phyloP scores from a whole-genome alignment of 2,329 filamentous ascomycete species.

The Arthroderma sp. region DNA sequence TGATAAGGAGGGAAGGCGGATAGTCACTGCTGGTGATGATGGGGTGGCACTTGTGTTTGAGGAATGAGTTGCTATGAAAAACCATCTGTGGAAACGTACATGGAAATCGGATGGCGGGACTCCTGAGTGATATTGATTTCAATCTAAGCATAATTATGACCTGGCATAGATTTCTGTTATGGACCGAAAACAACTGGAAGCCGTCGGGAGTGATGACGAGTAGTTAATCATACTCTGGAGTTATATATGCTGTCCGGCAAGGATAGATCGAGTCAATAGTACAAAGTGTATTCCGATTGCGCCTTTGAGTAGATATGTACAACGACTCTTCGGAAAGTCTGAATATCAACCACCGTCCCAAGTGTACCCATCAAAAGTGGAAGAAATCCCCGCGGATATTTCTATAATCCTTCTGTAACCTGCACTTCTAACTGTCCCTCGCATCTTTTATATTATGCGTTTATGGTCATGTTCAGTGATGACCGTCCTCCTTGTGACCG shows the following conservation, averaged over 20 bases:
- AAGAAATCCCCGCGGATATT: background rate
- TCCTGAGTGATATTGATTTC: background rate
- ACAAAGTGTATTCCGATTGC: constrained; percentile 4
- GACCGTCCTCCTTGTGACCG: constrained; percentile 27
- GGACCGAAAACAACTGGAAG: background rate
- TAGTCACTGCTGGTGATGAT: constrained; percentile 89
- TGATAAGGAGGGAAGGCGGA: constrained; percentile 52
- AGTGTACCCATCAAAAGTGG: background rate
- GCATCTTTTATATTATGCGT: background rate
- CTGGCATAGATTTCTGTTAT: background rate
- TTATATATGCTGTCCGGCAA: too few species aligned
- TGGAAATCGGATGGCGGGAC: background rate
- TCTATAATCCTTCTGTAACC: background rate
- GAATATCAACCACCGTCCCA: background rate
- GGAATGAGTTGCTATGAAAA: constrained; percentile 17
- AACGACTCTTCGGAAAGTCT: constrained; percentile 1
- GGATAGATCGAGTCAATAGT: background rate
- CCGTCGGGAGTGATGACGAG: background rate
- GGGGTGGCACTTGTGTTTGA: constrained; percentile 38
- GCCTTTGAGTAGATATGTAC: constrained; percentile 1
- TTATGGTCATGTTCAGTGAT: background rate
- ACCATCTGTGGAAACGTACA: background rate
- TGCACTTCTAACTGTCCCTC: background rate
- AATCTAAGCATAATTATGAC: background rate
- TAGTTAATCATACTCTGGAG: background rate